Base-by-base conservation (phyloP, 2,329 filamentous ascomycete genomes). In the Zopfia rhizophila region DNA sequence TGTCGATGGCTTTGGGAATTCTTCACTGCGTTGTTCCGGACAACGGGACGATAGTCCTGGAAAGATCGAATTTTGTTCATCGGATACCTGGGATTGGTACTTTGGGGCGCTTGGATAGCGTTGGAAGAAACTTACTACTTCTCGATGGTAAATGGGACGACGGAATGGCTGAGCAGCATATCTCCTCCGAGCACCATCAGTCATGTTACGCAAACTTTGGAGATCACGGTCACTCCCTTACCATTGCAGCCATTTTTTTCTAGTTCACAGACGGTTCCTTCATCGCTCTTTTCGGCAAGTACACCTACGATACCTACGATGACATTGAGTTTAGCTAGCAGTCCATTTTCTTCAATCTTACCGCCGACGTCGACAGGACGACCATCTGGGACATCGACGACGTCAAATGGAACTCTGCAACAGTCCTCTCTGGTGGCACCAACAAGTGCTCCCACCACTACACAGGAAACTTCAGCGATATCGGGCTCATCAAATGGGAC, bases 101-200 rank as follows among this genome's bases (percentile, higher is more conserved):
- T 60, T 5, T 59, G 51, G 8, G 50, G 38, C 0, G 47, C 45
- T 28, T 68, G 61, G 39, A 25, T 54, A 5, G 51, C 52, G 5
- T 22, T 68, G 7, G 60, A 65, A 16, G 53, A 61, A 2, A 67
- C 65, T 8, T 70, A 67, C 58, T 69, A 63, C 49, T 71, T 63
- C 30, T 66, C 64, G 7, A 58, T 70, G 1, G 45, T 67, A 25
- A 60, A 65, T 32, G 64, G 67, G 4, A 66, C 65, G 5, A 71
- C 68, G 5, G 38, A 58, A 30, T 69, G 68, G 67, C 38, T 67
- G 16, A 48, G 63, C 48, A 61, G 63, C 22, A 48, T 63, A 16
- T 51, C 57, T 18, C 68, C 67, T 17, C 63, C 66, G 4, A 66
- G 53, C 32, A 53, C n/a, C 5, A 27, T 8, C 6, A 28, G 17